phyloP scores from a whole-genome alignment of 73 alveolate genomes.

The Paramecium primaurelia region DNA sequence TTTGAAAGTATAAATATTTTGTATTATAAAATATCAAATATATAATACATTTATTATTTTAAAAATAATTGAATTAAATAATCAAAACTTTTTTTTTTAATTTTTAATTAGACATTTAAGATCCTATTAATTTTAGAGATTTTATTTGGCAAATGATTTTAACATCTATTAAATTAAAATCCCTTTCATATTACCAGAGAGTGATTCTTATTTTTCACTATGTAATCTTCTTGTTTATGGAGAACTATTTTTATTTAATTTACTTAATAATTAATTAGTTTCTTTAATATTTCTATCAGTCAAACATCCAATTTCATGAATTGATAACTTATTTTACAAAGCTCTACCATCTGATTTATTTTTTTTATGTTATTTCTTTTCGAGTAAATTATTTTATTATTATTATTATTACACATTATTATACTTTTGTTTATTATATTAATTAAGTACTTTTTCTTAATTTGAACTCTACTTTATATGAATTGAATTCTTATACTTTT shows the following conservation, averaged over 20 bases:
- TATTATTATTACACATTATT: neutral
- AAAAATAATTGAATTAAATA: neutral
- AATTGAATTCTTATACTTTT: neutral
- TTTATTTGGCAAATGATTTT: neutral
- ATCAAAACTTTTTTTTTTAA: neutral
- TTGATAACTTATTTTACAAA: neutral
- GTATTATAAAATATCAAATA: too few species aligned
- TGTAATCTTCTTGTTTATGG: neutral
- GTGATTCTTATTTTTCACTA: neutral
- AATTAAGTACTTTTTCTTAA: neutral
- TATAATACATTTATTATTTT: neutral
- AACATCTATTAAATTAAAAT: neutral
- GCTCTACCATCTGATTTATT: neutral
- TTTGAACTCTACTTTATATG: neutral
- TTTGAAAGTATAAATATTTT: neutral
- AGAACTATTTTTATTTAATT: neutral
- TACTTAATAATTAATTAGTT: neutral
- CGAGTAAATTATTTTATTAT: neutral
- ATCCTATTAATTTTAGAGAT: neutral
- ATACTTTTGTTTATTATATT: neutral
- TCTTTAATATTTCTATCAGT: neutral
- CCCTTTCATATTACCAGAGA: neutral
- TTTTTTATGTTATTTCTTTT: neutral
- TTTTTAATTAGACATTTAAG: neutral
- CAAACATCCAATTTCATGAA: neutral